A percentile compares a stretch with the other conserved stretches of the same genome.
These are phyloP conservation scores for Agaricus subrufescens DNA, from an alignment of 768 basidiomycete genomes.

Conservation along the genomic window DNA sequence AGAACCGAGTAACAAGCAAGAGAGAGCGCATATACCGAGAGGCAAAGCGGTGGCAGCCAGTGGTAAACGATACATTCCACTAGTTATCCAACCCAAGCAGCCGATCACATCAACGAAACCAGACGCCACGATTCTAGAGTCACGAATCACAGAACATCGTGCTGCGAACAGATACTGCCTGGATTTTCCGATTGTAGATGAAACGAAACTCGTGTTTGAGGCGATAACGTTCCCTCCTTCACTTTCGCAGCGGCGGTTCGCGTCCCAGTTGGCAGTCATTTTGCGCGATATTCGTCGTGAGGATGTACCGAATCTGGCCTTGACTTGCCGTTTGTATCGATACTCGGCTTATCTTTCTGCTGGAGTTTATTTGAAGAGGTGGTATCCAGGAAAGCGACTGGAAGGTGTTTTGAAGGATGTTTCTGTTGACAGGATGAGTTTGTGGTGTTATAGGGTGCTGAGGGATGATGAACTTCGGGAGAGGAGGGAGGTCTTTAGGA, in stretches of 20 bases:
- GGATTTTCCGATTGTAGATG: conserved; percentile 31
- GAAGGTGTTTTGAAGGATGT: conserved; percentile 30
- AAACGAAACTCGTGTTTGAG: conserved; percentile 24
- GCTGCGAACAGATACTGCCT: background rate
- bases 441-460: conserved; percentile 67
- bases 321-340: conserved; percentile 38
- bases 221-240: conserved; percentile 54
- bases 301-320: conserved; percentile 41
- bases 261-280: conserved; percentile 47
- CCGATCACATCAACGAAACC: background rate
- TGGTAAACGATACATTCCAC: conserved; percentile 2
- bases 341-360: conserved; percentile 51
- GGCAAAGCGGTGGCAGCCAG: background rate
- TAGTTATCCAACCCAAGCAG: background rate
- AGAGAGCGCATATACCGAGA: background rate
- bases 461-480: conserved; percentile 39
- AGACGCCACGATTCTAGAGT: background rate
- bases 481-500: conserved; percentile 34
- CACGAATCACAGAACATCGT: background rate
- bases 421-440: conserved; percentile 46
- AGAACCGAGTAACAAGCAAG: background rate
- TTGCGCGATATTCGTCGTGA: conserved; percentile 40
- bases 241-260: conserved; percentile 51
- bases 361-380: conserved; percentile 34
- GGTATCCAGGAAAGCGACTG: conserved; percentile 49